These are phyloP conservation scores for Caryocar brasiliense DNA, from an alignment of 441 rosid genomes.

Conservation along the genomic window DNA sequence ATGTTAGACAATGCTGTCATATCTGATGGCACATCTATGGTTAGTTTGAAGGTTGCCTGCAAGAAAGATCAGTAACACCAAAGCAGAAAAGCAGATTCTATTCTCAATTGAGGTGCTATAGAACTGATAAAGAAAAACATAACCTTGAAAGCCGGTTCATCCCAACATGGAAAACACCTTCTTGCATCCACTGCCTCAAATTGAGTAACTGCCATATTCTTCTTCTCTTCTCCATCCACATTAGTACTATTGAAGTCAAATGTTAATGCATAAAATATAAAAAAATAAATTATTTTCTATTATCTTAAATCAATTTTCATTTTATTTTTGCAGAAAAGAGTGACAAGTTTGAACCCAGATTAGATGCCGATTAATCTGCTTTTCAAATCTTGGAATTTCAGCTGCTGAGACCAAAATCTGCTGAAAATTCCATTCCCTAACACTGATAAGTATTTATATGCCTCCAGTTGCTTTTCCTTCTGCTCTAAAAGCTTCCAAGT, in stretches of 20 bases:
- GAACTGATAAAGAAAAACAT: too few species aligned
- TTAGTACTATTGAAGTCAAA: conserved; percentile 18
- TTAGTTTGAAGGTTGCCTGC: conserved; percentile 33
- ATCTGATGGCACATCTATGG: conserved; percentile 17
- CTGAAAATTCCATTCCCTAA: too few species aligned
- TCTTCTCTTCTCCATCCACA: conserved; percentile 21
- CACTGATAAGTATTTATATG: too few species aligned
- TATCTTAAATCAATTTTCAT: neutral
- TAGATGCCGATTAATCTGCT: too few species aligned
- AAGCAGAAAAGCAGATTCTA: neutral
- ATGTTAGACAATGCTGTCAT: conserved; percentile 33
- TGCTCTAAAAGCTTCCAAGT: too few species aligned
- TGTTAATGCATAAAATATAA: neutral
- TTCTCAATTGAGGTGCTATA: too few species aligned
- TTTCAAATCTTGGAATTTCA: too few species aligned
- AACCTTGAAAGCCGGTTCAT: conserved; percentile 43
- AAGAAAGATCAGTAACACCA: neutral
- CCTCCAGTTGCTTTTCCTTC: too few species aligned
- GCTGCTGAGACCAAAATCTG: too few species aligned
- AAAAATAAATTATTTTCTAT: neutral
- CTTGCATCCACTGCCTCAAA: conserved; percentile 36
- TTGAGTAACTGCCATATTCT: conserved; percentile 37
- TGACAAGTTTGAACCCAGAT: too few species aligned
- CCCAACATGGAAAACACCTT: conserved; percentile 43
- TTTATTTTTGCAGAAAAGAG: neutral